Evolutionary conservation across 1,284 basidiomycete species (phyloP), one percentile per base, ranked within the genome.

Genomic region (Cryptococcus sp.): DNA sequence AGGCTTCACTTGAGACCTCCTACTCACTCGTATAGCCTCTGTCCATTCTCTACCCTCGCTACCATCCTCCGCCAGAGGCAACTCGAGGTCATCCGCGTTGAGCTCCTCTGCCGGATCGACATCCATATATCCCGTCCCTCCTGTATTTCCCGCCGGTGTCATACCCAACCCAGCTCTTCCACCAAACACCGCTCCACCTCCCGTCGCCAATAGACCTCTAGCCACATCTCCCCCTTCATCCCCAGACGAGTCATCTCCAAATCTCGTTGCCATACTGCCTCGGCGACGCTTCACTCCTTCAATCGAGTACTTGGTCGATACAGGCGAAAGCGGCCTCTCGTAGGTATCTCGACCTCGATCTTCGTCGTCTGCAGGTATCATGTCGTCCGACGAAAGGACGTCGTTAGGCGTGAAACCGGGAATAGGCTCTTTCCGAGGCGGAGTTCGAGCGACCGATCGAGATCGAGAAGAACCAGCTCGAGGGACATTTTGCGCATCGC

Each of bases 41-140:
- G 41, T 37, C 63, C 64, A 67, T 3, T 54, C 56, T 45, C 60
- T 51, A 2, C 61, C 54, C 41, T 69, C 61, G 19, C 36, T 31
- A 0, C 68, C 68, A 43, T 67, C 54, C 4, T 57, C 56, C 42
- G 59, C 59, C 2, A 59, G 46, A 1, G 72, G 70, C n/a, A 73
- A 45, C 39, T 67, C 60, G n/a, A 74, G 52, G 54, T 71, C 71
- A 26, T 58, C 55, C 14, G 69, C 63, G 40, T 67, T 62, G 16
- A 74, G 58, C 55, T 69, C 69, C 28, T 69, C 62, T 14, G 66
- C 71, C 3, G 72, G 72, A 56, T 74, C 72, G 5, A 63, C 31
- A n/a, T 63, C 58, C 62, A 69, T 67, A 7, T 7, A 7, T 7
- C 9, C 28, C 12, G 37, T 46, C 3, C 47, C 54, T 2, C 21